phyloP scores from a whole-genome alignment of 306 rosid species.

The Dalbergia cultrata region DNA sequence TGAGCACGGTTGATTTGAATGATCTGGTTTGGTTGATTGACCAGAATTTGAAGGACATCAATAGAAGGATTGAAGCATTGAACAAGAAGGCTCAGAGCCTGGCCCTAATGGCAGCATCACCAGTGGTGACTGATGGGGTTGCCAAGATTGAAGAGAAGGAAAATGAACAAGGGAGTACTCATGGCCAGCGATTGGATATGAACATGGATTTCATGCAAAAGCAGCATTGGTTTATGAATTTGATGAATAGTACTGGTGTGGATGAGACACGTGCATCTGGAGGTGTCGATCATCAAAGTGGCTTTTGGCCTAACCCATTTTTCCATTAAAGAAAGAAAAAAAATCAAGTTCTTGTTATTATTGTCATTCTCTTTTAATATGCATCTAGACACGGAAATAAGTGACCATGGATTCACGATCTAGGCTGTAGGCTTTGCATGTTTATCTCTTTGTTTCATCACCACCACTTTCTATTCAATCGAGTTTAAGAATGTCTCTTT shows the following conservation, averaged over 20 bases:
- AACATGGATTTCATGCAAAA: slow-evolving; percentile 44
- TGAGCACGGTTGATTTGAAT: slow-evolving; percentile 54
- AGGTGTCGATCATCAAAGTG: slow-evolving; percentile 44
- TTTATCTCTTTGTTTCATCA: slow-evolving; percentile 12
- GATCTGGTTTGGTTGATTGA: slow-evolving; percentile 58
- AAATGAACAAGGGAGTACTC: slow-evolving; percentile 18
- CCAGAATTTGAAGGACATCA: slow-evolving; percentile 55
- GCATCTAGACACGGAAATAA: slow-evolving; percentile 32
- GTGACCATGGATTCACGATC: slow-evolving; percentile 24
- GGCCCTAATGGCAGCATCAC: slow-evolving; percentile 27
- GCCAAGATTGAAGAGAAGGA: slow-evolving; percentile 43
- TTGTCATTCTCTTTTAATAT: background rate
- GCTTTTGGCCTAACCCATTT: slow-evolving; percentile 50
- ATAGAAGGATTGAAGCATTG: slow-evolving; percentile 50
- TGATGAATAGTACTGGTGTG: slow-evolving; percentile 48
- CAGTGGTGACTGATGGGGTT: slow-evolving; percentile 23
- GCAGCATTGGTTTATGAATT: slow-evolving; percentile 52
- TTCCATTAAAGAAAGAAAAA: slow-evolving; percentile 44
- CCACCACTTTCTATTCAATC: background rate
- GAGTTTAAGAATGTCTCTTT: slow-evolving; percentile 4
- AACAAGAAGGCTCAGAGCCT: slow-evolving; percentile 46
- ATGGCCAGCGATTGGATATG: slow-evolving; percentile 35
- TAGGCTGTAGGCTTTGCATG: slow-evolving; percentile 6
- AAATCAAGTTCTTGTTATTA: background rate
- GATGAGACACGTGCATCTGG: slow-evolving; percentile 45